Base-by-base conservation (phyloP, 306 rosid species). In the Astragalus membranaceus region DNA sequence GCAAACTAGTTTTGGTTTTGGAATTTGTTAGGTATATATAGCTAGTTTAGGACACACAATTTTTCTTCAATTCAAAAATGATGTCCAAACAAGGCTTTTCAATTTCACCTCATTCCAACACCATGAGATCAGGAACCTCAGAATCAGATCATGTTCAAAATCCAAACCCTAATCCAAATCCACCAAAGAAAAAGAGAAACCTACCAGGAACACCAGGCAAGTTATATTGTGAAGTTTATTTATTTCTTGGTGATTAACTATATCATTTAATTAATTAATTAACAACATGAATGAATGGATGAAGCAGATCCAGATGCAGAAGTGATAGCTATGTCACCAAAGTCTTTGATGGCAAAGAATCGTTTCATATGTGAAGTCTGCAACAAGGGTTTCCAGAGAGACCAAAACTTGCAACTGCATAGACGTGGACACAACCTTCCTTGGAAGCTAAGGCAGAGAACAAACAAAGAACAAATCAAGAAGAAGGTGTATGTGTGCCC, bases 401-500 rank as follows among this genome's bases (percentile, higher is more conserved):
- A 92, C 80, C 98, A 92, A 81, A 92, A 92, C 54, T 66, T 92
- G 72, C 98, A 92, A 67, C 95, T 92, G 17, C 98, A 92, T 64
- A 83, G 95, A n/a, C 85, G 98, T 0, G 98, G 98, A 0, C 98
- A 92, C 81, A 92, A 92, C 47, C 84, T 92, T 0, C 98, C 98
- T 0, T 92, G 98, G 98, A 92, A 92, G 82, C 89, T 92, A 47
- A 63, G 59, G 70, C 92, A 92, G 46, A 85, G 98, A 69, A 53
- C 77, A 0, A 88, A 80, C 78, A 82, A 80, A 26, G 94, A 77
- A 10, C 62, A 87, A 52, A 75, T 86, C 37, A 52, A 72, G 64
- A 92, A 85, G 70, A 92, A 92, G 79, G 98, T 89, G 55, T 92
- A 92, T 29, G 92, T 92, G 13, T 92, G 98, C 73, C 98, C 98